Evolutionary conservation across 108 stramenopile species (phyloP).

Genomic region (Poteriospumella lacustris): DNA sequence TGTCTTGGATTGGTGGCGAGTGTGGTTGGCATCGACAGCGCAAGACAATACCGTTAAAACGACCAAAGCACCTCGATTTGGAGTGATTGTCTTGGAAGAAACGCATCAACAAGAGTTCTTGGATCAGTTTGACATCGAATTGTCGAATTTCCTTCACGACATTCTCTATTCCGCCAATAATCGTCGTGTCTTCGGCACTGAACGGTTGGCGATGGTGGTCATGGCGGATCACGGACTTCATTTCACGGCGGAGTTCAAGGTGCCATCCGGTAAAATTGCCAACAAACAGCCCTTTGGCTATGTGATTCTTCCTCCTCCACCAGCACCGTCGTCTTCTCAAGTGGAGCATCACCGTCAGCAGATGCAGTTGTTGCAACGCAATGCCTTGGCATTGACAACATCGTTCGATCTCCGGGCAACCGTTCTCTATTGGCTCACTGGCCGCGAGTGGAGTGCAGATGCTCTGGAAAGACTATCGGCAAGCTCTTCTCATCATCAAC

Average conservation of each 20-base stretch:
- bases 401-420: background rate
- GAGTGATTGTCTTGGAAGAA: background rate
- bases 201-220: background rate
- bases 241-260: background rate
- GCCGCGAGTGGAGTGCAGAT: background rate
- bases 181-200: background rate
- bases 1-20: background rate
- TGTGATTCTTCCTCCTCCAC: background rate
- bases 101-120: background rate
- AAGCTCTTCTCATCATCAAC: too few relatives aligned
- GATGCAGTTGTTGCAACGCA: background rate
- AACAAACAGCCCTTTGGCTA: background rate
- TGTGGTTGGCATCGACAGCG: background rate
- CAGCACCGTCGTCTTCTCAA: too few relatives aligned
- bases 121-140: background rate
- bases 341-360: background rate
- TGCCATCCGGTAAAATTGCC: background rate
- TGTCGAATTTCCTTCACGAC: background rate
- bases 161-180: background rate
- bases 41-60: background rate
- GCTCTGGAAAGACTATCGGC: too few relatives aligned
- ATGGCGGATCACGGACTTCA: background rate
- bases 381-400: background rate
- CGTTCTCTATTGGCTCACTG: background rate
- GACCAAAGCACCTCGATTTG: too few relatives aligned